Evolutionary conservation across 139 green algal species (phyloP), one percentile per base, ranked within the genome.

Genomic region (Cymbomonas tetramitiformis): DNA sequence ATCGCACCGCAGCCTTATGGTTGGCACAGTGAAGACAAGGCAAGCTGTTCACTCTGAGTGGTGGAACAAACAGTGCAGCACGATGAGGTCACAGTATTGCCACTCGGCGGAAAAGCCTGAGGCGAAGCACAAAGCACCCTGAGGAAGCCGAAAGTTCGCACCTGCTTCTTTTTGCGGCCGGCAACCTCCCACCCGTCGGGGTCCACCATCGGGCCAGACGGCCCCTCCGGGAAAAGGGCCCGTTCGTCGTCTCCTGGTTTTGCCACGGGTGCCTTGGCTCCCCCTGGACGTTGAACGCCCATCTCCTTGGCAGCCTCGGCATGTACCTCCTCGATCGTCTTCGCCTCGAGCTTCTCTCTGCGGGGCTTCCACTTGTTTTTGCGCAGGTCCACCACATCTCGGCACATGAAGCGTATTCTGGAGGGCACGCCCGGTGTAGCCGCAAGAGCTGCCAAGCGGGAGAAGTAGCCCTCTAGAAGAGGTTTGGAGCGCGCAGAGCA

Each of bases 271-370:
- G 36, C 15, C 12, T 15, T 43, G 36, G 15, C 12, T 12, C 12
- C 36, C 36, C 36, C 12, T 43, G 36, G 36, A 43, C 36, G 36
- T 15, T 12, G 12, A 28, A 77, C 25, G 1, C 60, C 69, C 15
- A 74, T 23, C 66, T 50, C 38, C 21, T 38, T 52, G 18, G 50
- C 50, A 10, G 29, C 30, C 50, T 77, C 69, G 7, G 32, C 40
- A 36, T 78, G 69, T 18, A 78, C 32, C 61, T 77, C 62, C 2
- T 62, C 19, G 38, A 77, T n/a, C 38, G 41, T 72, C 70, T 68
- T 78, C 15, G 69, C 67, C 18, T 54, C 67, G 28, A 73, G 25
- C 55, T 77, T 61, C 55, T 77, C 49, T 5, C 63, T 30, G 15
- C 70, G 61, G 47, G 58, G 69, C 26, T 69, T 52, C 70, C 70